Conservation (phyloP, 768 basidiomycete species). For the Mycena polygramma region DNA sequence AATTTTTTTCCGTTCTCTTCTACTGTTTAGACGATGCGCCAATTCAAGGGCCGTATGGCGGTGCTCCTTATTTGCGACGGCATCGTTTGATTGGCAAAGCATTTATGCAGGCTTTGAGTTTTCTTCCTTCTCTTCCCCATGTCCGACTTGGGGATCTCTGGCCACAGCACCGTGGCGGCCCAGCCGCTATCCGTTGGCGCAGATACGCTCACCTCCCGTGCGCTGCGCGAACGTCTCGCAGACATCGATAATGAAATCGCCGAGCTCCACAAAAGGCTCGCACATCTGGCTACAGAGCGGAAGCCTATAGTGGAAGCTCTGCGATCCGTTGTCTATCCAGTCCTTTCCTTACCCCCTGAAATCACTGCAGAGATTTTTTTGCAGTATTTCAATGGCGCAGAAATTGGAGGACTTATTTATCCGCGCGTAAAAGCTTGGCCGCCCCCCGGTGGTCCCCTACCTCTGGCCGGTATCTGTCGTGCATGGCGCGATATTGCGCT, state of each 20-base stretch:
- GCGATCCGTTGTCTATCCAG: conserved; percentile 3
- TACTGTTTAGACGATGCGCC: no score
- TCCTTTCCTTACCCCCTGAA: conserved; percentile 11
- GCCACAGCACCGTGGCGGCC: no score
- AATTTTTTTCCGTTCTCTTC: no score
- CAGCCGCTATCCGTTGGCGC: no score
- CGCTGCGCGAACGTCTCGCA: background rate
- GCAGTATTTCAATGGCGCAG: background rate
- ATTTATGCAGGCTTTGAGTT: no score
- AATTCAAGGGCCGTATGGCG: no score
- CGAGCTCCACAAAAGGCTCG: background rate
- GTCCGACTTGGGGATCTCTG: no score
- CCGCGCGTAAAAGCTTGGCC: background rate
- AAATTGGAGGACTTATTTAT: background rate
- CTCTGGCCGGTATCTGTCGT: background rate
- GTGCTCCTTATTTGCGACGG: no score
- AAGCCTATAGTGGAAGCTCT: background rate
- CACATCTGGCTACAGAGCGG: background rate
- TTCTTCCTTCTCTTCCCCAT: no score
- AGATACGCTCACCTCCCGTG: background rate
- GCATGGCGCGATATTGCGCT: conserved; percentile 1
- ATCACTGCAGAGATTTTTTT: conserved; percentile 14
- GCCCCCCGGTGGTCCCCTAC: background rate
- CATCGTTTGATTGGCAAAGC: no score
- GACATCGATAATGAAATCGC: conserved; percentile 10